phyloP scores from a whole-genome alignment of 352 stramenopile genomes.

The Peronospora belbahrii region DNA sequence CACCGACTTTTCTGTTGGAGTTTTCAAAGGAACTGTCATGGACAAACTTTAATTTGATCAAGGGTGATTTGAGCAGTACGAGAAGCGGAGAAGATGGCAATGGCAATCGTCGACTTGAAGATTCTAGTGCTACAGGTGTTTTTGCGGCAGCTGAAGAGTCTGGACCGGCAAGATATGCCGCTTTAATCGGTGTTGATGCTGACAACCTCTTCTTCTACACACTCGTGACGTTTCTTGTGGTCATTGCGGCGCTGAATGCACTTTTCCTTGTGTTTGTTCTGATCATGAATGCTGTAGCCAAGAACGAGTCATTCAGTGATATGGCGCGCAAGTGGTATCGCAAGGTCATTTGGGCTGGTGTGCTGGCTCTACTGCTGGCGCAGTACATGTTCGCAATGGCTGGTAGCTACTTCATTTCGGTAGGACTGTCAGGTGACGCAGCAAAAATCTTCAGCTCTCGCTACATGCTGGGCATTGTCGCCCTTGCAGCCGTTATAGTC shows the following conservation, averaged over 20 bases:
- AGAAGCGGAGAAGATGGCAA: neutral
- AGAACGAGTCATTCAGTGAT: conserved; percentile 55
- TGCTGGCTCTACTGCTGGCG: conserved; percentile 65
- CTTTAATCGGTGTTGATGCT: conserved; percentile 50
- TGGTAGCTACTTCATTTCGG: conserved; percentile 65
- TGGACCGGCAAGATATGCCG: conserved; percentile 60
- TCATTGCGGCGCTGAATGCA: conserved; percentile 50
- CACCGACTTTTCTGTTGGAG: conserved; percentile 66
- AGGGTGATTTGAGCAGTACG: conserved; percentile 19
- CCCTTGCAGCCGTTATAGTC: conserved; percentile 39
- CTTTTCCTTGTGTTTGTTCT: conserved; percentile 56
- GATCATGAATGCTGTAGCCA: conserved; percentile 36
- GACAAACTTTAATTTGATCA: conserved; percentile 84
- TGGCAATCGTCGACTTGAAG: conserved; percentile 22
- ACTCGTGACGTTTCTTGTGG: conserved; percentile 47
- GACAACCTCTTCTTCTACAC: conserved; percentile 81
- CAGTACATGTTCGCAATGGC: conserved; percentile 86
- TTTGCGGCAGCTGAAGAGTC: conserved; percentile 35
- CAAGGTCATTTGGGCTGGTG: conserved; percentile 68
- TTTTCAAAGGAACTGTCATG: conserved; percentile 80
- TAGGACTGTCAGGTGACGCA: conserved; percentile 24
- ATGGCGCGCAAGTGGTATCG: conserved; percentile 62
- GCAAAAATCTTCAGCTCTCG: conserved; percentile 26
- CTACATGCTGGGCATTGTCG: conserved; percentile 37
- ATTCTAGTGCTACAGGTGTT: conserved; percentile 22